These are phyloP conservation scores for Pestalotiopsis sp. DNA, from an alignment of 2,329 filamentous ascomycete species.

Conservation along the genomic window DNA sequence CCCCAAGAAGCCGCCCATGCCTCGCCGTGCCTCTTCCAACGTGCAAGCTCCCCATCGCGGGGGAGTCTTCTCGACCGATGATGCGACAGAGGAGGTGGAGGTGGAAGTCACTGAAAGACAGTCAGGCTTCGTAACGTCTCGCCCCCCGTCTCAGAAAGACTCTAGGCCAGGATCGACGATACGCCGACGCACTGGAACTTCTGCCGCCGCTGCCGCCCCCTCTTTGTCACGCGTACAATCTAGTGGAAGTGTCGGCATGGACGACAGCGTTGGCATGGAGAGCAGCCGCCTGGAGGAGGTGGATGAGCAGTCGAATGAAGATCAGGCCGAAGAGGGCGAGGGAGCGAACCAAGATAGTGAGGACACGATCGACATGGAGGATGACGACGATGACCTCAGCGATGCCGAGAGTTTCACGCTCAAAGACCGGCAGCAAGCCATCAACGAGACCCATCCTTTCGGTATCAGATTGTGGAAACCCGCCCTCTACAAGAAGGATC, in stretches of 20 bases:
- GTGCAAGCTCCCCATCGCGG: constrained; percentile 73
- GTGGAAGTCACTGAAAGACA: constrained; percentile 49
- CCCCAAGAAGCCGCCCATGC: constrained; percentile 71
- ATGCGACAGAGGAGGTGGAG: constrained; percentile 79
- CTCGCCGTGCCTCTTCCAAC: constrained; percentile 74
- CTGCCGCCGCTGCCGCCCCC: constrained; percentile 29
- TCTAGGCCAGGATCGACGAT: constrained; percentile 35
- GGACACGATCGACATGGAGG: constrained; percentile 27
- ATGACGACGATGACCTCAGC: constrained; percentile 66
- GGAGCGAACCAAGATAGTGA: constrained; percentile 37
- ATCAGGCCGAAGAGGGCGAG: constrained; percentile 36
- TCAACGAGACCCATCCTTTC: constrained; percentile 98
- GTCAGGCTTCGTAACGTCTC: constrained; percentile 33
- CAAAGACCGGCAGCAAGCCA: constrained; percentile 94
- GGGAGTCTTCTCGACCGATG: constrained; percentile 87
- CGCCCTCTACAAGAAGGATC: constrained; percentile 94
- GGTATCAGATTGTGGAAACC: constrained; percentile 99
- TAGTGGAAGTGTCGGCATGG: constrained; percentile 30
- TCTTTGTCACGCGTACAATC: constrained; percentile 44
- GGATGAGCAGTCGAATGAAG: constrained; percentile 36
- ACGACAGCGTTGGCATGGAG: constrained; percentile 29
- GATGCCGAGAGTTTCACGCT: constrained; percentile 97
- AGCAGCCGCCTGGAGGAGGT: constrained; percentile 22
- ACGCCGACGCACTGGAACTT: constrained; percentile 35
- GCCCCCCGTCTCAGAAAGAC: constrained; percentile 29